Evolutionary conservation across 2,329 filamentous ascomycete genomes (phyloP), one percentile per base, ranked within the genome.

Genomic region (Corinectria fuckeliana): DNA sequence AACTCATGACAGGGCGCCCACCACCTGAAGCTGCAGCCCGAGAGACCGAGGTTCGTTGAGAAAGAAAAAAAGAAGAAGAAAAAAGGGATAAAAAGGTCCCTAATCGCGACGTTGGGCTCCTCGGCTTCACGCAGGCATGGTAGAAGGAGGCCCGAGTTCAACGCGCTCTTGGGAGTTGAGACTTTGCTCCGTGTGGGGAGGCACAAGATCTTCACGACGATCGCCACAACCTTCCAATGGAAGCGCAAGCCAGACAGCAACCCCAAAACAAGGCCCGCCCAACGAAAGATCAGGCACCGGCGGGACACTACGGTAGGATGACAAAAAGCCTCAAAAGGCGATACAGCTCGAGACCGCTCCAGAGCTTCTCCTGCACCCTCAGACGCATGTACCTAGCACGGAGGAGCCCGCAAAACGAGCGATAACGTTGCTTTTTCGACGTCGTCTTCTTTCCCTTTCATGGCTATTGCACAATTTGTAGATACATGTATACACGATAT

Each of bases 341-440:
- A n/a, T n/a, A n/a, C n/a, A n/a, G 18, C 34, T 25, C 44, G 26
- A 50, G 50, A 48, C 56, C 20, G 10, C 34, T 42, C 30, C 42
- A 20, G 38, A 25, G n/a, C n/a, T n/a, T n/a, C n/a, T n/a, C 32
- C 50, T 45, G 30, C 39, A 36, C n/a, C n/a, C n/a, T n/a, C n/a
- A n/a, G n/a, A n/a, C n/a, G n/a, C n/a, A n/a, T n/a, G n/a, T n/a
- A n/a, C n/a, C n/a, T n/a, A n/a, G n/a, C n/a, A n/a, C n/a, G n/a
- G n/a, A n/a, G n/a, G n/a, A n/a, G n/a, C n/a, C 4, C 9, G 18
- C 18, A 14, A 48, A 38, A 20, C 28, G 36, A 36, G 42, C 42
- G 28, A 13, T 8, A 50, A 50, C 38, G 21, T 59, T 59, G 50
- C 56, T 59, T 59, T 57, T 59, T 59, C 26, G 26, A 18, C n/a